Evolutionary conservation across 352 stramenopile species (phyloP), one percentile per base, ranked within the genome.

Genomic region (Globisporangium spinosum): DNA sequence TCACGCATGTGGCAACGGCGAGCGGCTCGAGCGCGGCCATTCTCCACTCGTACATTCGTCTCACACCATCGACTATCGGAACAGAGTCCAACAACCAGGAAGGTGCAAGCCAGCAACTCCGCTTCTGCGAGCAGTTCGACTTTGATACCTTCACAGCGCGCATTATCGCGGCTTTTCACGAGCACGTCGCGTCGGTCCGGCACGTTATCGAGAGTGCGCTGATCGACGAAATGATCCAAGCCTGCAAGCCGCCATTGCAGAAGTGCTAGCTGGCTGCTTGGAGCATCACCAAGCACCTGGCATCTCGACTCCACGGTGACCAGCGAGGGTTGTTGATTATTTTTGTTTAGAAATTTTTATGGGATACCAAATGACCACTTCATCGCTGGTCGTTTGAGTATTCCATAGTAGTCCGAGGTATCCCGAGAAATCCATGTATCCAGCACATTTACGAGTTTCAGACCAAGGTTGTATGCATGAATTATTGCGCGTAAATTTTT

Each of bases 171-270:
- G 65, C 68, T 10, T 78, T 77, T 12, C 66, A 75, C 22, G 65
- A 75, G 17, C 70, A 71, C 22, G 70, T 70, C 3, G 72, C 72
- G 55, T 72, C 67, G 56, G 73, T 80, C 13, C 76, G 70, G 34
- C 68, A 75, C 58, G 69, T 58, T 2, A 67, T 82, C 10, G 76
- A 82, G 63, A 82, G 76, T 47, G 34, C 77, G 6, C 45, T 82
- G 62, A 49, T 67, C 1, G 62, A 67, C 23, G 49, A 61, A 25
- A 61, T 61, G 62, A 22, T 49, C n/a, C 61, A 34, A 64, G 29
- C 17, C 43, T 49, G 15, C n/a, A 60, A 58, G 12, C n/a, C 20
- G 15, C 3, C 20, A 20, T 3, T 13, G 17, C 23, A 53, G 17
- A 25, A 4, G n/a, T 53, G 45, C 45, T 53, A 53, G 34, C 34